Percentiles rank a stretch among this genome's conserved stretches.
Conservation (phyloP, 2,329 filamentous ascomycete genomes). For the Trichoderma sp. region DNA sequence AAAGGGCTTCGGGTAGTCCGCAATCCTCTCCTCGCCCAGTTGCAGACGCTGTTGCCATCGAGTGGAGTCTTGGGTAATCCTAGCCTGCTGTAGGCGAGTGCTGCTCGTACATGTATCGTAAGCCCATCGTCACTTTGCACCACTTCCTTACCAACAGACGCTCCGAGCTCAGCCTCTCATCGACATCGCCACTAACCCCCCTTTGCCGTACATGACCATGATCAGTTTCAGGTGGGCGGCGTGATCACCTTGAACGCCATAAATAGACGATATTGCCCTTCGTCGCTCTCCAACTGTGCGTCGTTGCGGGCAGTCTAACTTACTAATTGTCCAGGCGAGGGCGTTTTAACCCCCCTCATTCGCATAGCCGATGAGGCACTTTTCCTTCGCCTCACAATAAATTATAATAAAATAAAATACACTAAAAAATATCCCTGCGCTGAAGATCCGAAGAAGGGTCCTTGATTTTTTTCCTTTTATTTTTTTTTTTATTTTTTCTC, state of each 20-base stretch:
- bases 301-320: neutral
- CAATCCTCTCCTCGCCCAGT: neutral
- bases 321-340: neutral
- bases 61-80: slow-evolving; percentile 12
- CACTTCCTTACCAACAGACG: neutral
- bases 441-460: neutral
- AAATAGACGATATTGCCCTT: slow-evolving; percentile 2
- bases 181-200: slow-evolving; percentile 6
- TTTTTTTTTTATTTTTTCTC: neutral
- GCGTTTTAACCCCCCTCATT: neutral
- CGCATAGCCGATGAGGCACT: neutral
- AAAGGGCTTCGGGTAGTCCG: neutral
- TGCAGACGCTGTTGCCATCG: slow-evolving; percentile 3
- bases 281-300: neutral
- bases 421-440: neutral
- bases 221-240: slow-evolving; percentile 9
- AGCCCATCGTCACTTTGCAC: slow-evolving; percentile 4
- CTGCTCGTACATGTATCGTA: neutral
- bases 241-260: slow-evolving; percentile 13
- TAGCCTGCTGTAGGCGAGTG: neutral
- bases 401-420: neutral
- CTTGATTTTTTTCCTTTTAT: neutral
- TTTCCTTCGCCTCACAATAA: neutral
- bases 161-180: neutral
- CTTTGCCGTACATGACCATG: slow-evolving; percentile 3